phyloP scores from a whole-genome alignment of 495 filamentous ascomycete species.

The Podospora pseudoanserina region DNA sequence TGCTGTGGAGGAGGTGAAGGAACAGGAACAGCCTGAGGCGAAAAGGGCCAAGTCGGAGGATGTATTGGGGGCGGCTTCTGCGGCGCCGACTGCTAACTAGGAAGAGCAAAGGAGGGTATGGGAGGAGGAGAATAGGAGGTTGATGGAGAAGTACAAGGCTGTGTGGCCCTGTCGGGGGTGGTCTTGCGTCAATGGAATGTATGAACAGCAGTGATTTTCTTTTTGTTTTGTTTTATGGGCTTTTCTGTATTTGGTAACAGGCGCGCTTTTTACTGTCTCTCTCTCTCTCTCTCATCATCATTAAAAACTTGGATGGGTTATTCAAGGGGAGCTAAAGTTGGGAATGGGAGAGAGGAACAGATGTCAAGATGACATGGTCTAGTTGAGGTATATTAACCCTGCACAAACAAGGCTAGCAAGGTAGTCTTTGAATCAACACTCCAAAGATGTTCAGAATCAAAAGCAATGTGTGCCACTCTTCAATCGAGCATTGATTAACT shows the following conservation, averaged over 20 bases:
- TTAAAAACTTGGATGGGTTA: not conserved
- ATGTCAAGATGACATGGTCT: not conserved
- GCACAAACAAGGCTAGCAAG: not conserved
- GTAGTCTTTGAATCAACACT: not conserved
- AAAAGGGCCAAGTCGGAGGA: conserved; percentile 37
- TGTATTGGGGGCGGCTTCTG: not conserved
- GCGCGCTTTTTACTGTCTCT: too few species aligned
- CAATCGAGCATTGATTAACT: too few species aligned
- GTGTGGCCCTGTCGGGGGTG: not conserved
- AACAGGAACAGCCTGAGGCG: conserved; percentile 43
- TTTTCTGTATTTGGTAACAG: too few species aligned
- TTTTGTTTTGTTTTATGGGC: not conserved
- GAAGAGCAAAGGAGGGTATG: not conserved
- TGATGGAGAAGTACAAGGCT: not conserved
- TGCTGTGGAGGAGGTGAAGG: conserved; percentile 19
- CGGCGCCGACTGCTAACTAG: not conserved
- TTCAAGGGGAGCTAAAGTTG: not conserved
- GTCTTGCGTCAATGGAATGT: not conserved
- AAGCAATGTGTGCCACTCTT: too few species aligned
- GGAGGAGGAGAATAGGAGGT: not conserved
- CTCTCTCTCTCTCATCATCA: too few species aligned
- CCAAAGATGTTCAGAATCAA: not conserved
- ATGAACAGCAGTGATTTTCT: not conserved
- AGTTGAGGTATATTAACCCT: not conserved
- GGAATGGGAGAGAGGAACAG: conserved; percentile 2